Evolutionary conservation across 768 basidiomycete genomes (phyloP), one percentile per base, ranked within the genome.

Genomic region (Hortiboletus campestris): DNA sequence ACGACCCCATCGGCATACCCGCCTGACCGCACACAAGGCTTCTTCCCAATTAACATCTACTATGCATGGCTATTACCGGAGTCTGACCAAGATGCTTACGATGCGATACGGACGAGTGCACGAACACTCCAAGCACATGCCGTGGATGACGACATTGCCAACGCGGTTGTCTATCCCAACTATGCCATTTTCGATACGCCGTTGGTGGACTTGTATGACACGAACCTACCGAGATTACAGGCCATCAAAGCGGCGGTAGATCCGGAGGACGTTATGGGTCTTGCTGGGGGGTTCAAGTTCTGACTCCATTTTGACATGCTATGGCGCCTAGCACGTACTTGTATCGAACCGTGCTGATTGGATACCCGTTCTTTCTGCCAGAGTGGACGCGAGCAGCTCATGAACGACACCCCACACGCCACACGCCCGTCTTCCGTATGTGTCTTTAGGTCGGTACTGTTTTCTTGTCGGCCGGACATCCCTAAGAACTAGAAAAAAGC

Each of bases 281-380:
- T 84, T 11, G 74, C 84, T n/a, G 85, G 86, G 0, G 84, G 84
- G 8, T 85, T 78, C 66, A 86, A 83, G 67, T 60, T 82, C 44
- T 78, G 51, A 71, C 22, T 19, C 7, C 2, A 20, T 35, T 40
- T 50, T 8, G 22, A n/a, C 12, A 16, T 8, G 25, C 20, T 10
- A 6, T 25, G 17, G 14, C 11, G 8, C 22, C 17, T 41, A 6
- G 11, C 4, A 11, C 8, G 13, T 16, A 8, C 6, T 28, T 38
- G 47, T 49, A 41, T 16, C 14, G 2, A 42, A 11, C 6, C 5
- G 7, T 14, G 3, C 13, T 34, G 20, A 32, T 4, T 0, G 13
- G 5, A 34, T 25, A 17, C n/a, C 13, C 28, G 9, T 20, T 34
- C 2, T 25, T 25, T 25, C 14, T 19, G 14, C 14, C 7, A 19